These are phyloP conservation scores for Jimgerdemannia flammicorona DNA, from an alignment of 192 early-diverging fungal species.

Conservation along the genomic window DNA sequence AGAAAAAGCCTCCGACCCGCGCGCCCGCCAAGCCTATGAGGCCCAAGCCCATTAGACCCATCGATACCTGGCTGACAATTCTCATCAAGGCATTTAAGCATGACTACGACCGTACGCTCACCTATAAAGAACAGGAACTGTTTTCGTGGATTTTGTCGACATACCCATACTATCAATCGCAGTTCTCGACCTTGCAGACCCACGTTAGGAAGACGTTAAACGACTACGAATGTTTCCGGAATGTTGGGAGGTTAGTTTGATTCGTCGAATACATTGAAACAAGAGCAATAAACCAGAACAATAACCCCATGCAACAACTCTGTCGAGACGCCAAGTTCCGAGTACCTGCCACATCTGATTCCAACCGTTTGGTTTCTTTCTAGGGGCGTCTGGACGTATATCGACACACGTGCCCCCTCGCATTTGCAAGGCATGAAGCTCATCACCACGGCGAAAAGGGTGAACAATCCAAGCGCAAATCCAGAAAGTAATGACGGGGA, in stretches of 20 bases:
- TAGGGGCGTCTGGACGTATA: conserved; percentile 4
- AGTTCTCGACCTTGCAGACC: conserved; percentile 33
- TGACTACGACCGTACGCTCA: conserved; percentile 40
- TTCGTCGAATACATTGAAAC: not conserved
- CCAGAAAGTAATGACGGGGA: conserved; percentile 19
- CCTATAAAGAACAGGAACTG: conserved; percentile 35
- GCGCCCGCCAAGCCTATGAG: not conserved
- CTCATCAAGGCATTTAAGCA: conserved; percentile 40
- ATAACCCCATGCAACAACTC: no score
- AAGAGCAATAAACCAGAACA: no score
- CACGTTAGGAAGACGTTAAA: conserved; percentile 32
- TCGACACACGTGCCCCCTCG: conserved; percentile 23
- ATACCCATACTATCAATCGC: conserved; percentile 36
- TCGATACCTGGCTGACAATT: conserved; percentile 38
- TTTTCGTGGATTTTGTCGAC: conserved; percentile 36
- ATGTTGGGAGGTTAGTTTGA: conserved; percentile 31
- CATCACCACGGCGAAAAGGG: not conserved
- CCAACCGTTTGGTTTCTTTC: not conserved
- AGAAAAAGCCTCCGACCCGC: not conserved
- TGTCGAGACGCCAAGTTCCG: no score
- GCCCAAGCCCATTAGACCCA: conserved; percentile 26
- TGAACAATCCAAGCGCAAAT: not conserved
- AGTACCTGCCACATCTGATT: not conserved
- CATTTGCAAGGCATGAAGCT: conserved; percentile 24
- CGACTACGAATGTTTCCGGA: conserved; percentile 34